These are phyloP conservation scores for Talaromyces sp. DNA, from an alignment of 2,329 filamentous ascomycete genomes.

Conservation along the genomic window DNA sequence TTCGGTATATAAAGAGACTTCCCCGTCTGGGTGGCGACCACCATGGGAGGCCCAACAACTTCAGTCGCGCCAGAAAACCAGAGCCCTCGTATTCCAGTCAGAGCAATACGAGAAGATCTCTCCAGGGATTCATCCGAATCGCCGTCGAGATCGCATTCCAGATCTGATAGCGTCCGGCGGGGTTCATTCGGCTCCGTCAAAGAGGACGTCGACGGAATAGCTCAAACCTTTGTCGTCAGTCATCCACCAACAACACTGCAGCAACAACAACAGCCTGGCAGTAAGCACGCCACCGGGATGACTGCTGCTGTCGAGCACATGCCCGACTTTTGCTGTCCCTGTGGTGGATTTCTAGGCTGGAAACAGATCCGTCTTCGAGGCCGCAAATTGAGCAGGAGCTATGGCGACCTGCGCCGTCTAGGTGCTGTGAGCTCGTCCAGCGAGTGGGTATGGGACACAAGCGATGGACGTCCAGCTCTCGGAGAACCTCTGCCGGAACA, in stretches of 20 bases:
- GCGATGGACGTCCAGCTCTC: conserved; percentile 18
- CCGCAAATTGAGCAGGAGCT: conserved; percentile 41
- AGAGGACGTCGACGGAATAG: conserved; percentile 40
- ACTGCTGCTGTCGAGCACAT: conserved; percentile 23
- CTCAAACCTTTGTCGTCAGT: conserved; percentile 41
- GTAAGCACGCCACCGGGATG: conserved; percentile 7
- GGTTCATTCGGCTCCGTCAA: conserved; percentile 41
- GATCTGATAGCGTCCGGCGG: conserved; percentile 35
- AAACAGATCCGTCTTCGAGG: conserved; percentile 43
- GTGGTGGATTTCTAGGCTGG: conserved; percentile 42
- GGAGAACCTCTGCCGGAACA: conserved; percentile 20
- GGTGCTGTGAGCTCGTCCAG: conserved; percentile 28
- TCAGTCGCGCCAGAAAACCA: background rate
- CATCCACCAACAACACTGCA: conserved; percentile 23
- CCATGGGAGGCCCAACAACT: background rate
- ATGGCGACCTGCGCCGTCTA: conserved; percentile 36
- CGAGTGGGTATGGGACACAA: conserved; percentile 41
- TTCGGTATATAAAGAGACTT: background rate
- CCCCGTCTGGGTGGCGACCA: background rate
- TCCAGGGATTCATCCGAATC: conserved; percentile 9
- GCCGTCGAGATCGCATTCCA: conserved; percentile 27
- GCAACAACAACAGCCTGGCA: conserved; percentile 17
- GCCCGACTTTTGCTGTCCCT: conserved; percentile 44
- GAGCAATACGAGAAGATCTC: background rate
- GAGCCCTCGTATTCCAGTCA: background rate